Evolutionary conservation across 2,329 filamentous ascomycete species (phyloP), one percentile per base, ranked within the genome.

Genomic region (Dactylellina haptotyla): DNA sequence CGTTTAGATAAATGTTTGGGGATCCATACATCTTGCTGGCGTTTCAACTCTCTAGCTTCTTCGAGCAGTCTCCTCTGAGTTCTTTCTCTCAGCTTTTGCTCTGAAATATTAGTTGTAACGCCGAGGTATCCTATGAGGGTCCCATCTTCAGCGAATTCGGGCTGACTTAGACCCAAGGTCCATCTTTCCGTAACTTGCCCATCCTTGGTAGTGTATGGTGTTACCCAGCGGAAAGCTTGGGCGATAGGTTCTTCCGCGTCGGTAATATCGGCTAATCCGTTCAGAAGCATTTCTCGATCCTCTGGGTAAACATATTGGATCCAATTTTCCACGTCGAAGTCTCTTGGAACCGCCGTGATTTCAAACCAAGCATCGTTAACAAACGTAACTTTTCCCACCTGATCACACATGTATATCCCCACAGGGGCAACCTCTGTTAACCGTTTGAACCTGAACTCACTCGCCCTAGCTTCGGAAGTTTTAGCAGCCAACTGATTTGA

Each of bases 371-470:
- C 90, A 75, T 94, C 90, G 79, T 96, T 96, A 79, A 88, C 91
- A 79, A 92, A 94, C 6, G 86, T 90, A 76, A 95, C 90, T 18
- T 85, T 83, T 1, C 92, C 91, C 32, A 83, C 80, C 0, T 86
- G 84, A 78, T 92, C 86, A n/a, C 90, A 90, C 76, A 94, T 93
- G 79, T 94, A 94, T 82, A 96, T 89, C 41, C 25, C 91, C 0
- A 93, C 91, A 0, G 91, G 91, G 0, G 90, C 90, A 76, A 92
- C 91, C 79, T 93, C 91, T 2, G 91, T 90, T 90, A 95, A 93
- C 50, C 90, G 85, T 0, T 90, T 92, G 79, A 95, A 94, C 69
- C 89, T 89, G 28, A 89, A 89, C 79, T 95, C 65, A 91, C 79
- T 88, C 1, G 66, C 59, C 32, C 83, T 82, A 1, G 84, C 85